Evolutionary conservation across 2,329 filamentous ascomycete genomes (phyloP), one percentile per base, ranked within the genome.

Genomic region (Fusarium udum): DNA sequence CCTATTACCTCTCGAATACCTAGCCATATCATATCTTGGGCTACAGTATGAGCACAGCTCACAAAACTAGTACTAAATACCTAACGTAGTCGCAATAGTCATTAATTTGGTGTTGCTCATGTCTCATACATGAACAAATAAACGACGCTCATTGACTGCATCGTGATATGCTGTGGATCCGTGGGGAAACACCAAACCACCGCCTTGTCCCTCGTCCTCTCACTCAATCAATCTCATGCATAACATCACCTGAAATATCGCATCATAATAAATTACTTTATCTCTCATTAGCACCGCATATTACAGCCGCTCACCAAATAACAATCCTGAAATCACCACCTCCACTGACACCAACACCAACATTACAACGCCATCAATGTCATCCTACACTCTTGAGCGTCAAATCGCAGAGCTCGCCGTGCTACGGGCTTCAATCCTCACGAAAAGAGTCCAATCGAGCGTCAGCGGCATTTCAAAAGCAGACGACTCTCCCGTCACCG

Each of bases 401-500:
- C 67, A 73, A 42, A 57, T 83, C 15, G 82, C 82, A 63, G 81
- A 82, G 69, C 79, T 85, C 4, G 85, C 87, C 26, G 87, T 90
- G 24, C 86, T 89, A 73, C 83, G 85, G 69, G 89, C 89, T 58
- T 85, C 88, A 7, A 80, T 88, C 22, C 83, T 91, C 42, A 91
- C 90, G 24, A 90, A 90, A 77, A 75, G 72, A 37, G 78, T 83
- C 28, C 80, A 81, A 45, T 77, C 77, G 78, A 82, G 66, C 79
- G 90, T 74, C 82, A 83, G 83, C 63, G 84, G 83, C 28, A 82
- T 90, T 59, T 84, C 87, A 76, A 91, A 92, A 78, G 83, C 83
- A 63, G 90, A 92, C 78, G 82, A 84, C 55, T 87, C 86, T 0
- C 90, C 90, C 31, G 90, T 92, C 57, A 91, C 90, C 2, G 86